Evolutionary conservation across 768 basidiomycete species (phyloP), one percentile per base, ranked within the genome.

Genomic region (Lanmaoa pseudosensibilis): DNA sequence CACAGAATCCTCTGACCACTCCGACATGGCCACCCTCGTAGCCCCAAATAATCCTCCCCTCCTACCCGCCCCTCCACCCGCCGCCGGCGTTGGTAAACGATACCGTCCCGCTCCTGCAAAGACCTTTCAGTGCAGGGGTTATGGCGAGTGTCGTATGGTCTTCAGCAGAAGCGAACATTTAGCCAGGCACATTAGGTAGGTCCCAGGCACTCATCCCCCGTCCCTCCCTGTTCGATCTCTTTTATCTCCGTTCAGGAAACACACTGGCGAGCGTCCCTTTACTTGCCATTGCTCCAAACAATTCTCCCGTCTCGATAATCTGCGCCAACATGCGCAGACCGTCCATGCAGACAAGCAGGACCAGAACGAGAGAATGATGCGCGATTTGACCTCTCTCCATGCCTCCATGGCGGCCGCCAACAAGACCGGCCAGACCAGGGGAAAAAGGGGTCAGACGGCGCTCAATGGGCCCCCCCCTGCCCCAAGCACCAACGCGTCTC

Each of bases 231-330:
- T 52, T 64, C 56, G 63, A 69, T 72, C 64, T 64, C 32, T 46
- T 59, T 54, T 56, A 55, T 67, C 61, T 57, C 65, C 56, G 50
- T 58, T 16, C 75, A 98, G 95, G 63, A 98, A 98, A 82, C 96
- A 98, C 74, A 98, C 96, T 5, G 96, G 96, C 59, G 96, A 98
- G 70, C 86, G 94, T 19, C 96, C 96, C 18, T 98, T 98, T 74
- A 84, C 86, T 39, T 98, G 96, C 68, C 95, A 98, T 70, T 98
- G 96, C 77, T 83, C 86, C 13, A 95, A 96, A 73, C 88, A 95
- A 62, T 98, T 98, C 70, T 94, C 93, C 6, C 86, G 96, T 13
- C 86, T 98, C 69, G 96, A 98, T 75, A 98, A 98, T 68, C 83
- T 98, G 3, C 87, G 96, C 45, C 96, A 98, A 70, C 96, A 98